These are phyloP conservation scores for Aschersonia sp. DNA, from an alignment of 2,329 filamentous ascomycete species.

Conservation along the genomic window DNA sequence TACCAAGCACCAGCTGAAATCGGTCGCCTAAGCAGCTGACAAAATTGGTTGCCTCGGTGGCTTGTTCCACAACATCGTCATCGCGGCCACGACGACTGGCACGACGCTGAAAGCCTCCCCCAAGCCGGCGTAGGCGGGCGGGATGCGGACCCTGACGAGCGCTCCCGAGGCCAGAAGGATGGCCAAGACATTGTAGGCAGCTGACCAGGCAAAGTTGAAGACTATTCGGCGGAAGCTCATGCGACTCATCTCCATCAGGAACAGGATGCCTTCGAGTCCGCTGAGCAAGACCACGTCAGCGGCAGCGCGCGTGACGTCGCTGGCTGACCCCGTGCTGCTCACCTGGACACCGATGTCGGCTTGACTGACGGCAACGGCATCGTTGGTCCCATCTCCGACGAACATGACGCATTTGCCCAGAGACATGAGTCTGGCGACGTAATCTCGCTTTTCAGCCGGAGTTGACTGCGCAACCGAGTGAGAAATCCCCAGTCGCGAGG, in stretches of 20 bases:
- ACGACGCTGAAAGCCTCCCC: constrained; percentile 52
- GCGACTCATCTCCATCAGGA: constrained; percentile 32
- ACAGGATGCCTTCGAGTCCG: constrained; percentile 32
- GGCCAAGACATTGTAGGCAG: constrained; percentile 47
- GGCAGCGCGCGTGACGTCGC: constrained; percentile 38
- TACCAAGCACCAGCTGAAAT: too few species aligned
- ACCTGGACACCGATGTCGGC: constrained; percentile 48
- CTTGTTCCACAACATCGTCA: constrained; percentile 13
- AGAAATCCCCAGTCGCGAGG: constrained; percentile 23
- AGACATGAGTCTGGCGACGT: constrained; percentile 26
- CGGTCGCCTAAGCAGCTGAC: background rate
- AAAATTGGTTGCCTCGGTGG: background rate
- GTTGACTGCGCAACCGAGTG: constrained; percentile 30
- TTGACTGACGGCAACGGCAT: constrained; percentile 44
- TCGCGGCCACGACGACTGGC: constrained; percentile 35
- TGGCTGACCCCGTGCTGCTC: constrained; percentile 24
- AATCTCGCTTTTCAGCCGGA: constrained; percentile 38
- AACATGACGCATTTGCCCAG: constrained; percentile 32
- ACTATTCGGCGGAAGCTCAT: constrained; percentile 25
- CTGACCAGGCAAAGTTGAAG: constrained; percentile 50
- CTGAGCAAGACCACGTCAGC: constrained; percentile 44
- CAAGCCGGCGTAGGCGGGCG: constrained; percentile 38
- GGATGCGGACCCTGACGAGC: constrained; percentile 35
- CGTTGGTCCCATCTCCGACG: constrained; percentile 50
- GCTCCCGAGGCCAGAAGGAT: constrained; percentile 45